These are phyloP conservation scores for Asterophora lycoperdoides DNA, from an alignment of 768 basidiomycete genomes.

Conservation along the genomic window DNA sequence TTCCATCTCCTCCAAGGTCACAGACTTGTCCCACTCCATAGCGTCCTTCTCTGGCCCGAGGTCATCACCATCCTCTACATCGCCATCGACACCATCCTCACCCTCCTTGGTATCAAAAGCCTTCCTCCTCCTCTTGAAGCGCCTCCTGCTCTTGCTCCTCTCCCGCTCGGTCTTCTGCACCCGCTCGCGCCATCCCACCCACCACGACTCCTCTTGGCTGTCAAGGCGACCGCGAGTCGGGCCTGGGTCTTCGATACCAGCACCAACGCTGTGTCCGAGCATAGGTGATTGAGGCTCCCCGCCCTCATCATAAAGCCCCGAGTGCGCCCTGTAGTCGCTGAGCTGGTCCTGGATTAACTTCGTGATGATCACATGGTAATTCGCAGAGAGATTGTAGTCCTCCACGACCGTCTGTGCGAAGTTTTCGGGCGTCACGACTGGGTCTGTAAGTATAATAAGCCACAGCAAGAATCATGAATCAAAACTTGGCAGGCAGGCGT, in stretches of 20 bases:
- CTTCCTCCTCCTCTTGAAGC: conserved; percentile 41
- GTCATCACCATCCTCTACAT: conserved; percentile 34
- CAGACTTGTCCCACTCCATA: conserved; percentile 36
- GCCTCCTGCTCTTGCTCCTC: conserved; percentile 13
- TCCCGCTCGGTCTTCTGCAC: neutral
- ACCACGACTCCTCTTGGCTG: conserved; percentile 23
- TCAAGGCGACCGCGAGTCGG: conserved; percentile 10
- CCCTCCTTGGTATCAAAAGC: conserved; percentile 21
- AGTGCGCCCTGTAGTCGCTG: conserved; percentile 71
- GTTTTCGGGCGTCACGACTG: conserved; percentile 80
- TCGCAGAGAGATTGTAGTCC: conserved; percentile 74
- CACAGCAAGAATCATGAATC: neutral
- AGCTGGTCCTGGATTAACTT: conserved; percentile 89
- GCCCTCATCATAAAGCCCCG: conserved; percentile 48
- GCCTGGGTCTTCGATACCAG: neutral
- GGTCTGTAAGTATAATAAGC: conserved; percentile 47
- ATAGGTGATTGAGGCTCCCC: conserved; percentile 15
- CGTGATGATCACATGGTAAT: conserved; percentile 63
- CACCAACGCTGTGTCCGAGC: neutral
- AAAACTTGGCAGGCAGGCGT: conserved; percentile 19
- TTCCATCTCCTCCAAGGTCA: conserved; percentile 57
- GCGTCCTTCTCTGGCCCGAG: conserved; percentile 24
- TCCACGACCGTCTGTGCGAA: conserved; percentile 91
- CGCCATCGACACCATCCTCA: conserved; percentile 16
- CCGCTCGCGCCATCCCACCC: conserved; percentile 18